Conservation (phyloP, 2,329 filamentous ascomycete species). For the Colletotrichum trifolii region DNA sequence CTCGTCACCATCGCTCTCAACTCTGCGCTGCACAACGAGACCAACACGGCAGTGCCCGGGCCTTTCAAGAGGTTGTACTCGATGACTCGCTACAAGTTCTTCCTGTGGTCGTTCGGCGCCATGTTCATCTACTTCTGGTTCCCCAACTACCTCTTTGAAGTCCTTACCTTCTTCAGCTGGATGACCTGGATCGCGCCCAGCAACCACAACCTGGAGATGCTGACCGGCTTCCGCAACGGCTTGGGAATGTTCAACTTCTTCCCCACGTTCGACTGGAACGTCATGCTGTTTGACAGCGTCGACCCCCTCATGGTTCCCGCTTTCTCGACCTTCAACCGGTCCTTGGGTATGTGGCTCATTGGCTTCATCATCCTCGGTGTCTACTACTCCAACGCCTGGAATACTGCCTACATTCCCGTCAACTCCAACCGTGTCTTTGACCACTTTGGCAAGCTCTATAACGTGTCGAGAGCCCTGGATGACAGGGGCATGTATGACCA, state of each 20-base stretch:
- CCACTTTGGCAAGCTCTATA: conserved; percentile 51
- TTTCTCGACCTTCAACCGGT: conserved; percentile 50
- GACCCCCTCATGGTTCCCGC: conserved; percentile 45
- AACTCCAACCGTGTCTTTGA: conserved; percentile 54
- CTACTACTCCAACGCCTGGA: conserved; percentile 48
- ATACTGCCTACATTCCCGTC: conserved; percentile 52
- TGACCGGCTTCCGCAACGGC: conserved; percentile 51
- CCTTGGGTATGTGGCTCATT: conserved; percentile 44
- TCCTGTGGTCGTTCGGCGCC: conserved; percentile 53
- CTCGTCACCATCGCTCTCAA: conserved; percentile 63
- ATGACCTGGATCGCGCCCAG: conserved; percentile 63
- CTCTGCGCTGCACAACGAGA: conserved; percentile 58
- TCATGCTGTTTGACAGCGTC: conserved; percentile 46
- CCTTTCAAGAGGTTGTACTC: conserved; percentile 54
- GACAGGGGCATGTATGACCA: conserved; percentile 49
- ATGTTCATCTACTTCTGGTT: conserved; percentile 68
- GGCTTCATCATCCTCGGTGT: conserved; percentile 45
- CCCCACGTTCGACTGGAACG: conserved; percentile 58
- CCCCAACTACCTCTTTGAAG: conserved; percentile 62
- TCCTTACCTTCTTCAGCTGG: conserved; percentile 61
- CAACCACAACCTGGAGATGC: conserved; percentile 49
- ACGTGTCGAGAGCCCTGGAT: conserved; percentile 49
- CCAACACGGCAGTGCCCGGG: conserved; percentile 51
- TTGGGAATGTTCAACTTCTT: conserved; percentile 57
- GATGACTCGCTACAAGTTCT: conserved; percentile 59